Percentiles rank a stretch among this genome's conserved stretches.
phyloP scores from a whole-genome alignment of 164 flowering plant species.

The Cinnamomum chago region DNA sequence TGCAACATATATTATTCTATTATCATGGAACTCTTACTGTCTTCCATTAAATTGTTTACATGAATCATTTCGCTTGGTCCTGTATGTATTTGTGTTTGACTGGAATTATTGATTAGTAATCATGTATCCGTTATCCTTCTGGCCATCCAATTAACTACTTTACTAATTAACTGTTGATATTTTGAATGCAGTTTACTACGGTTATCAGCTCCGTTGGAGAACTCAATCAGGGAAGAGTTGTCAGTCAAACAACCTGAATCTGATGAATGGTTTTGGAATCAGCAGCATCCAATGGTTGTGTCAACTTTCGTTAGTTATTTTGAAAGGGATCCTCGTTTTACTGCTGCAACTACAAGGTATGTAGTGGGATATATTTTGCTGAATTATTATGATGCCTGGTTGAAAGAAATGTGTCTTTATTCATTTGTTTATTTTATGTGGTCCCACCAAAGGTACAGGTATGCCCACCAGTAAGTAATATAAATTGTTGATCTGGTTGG shows the following conservation, averaged over 20 bases:
- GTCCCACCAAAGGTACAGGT: too few species aligned
- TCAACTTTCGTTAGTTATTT: constrained; percentile 67
- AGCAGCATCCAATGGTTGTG: constrained; percentile 73
- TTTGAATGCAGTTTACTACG: constrained; percentile 61
- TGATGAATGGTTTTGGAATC: constrained; percentile 90
- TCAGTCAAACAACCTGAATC: constrained; percentile 71
- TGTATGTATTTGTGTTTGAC: background rate
- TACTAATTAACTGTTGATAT: constrained; percentile 6
- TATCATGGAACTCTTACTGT: background rate
- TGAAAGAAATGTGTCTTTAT: background rate
- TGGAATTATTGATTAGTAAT: background rate
- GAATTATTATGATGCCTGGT: background rate
- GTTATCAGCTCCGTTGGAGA: constrained; percentile 81
- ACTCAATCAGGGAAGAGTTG: constrained; percentile 61
- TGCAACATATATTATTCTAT: background rate
- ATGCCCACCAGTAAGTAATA: background rate
- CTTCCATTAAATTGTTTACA: background rate
- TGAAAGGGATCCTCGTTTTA: constrained; percentile 66
- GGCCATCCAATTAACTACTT: background rate
- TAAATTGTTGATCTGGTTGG: constrained; percentile 1
- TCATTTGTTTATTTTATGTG: too few species aligned
- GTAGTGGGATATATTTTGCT: constrained; percentile 18
- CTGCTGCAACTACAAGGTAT: constrained; percentile 74
- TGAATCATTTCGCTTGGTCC: background rate
- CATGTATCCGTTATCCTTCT: background rate